These are phyloP conservation scores for Nymphaea colorata DNA, from an alignment of 164 flowering plant genomes.

Conservation along the genomic window DNA sequence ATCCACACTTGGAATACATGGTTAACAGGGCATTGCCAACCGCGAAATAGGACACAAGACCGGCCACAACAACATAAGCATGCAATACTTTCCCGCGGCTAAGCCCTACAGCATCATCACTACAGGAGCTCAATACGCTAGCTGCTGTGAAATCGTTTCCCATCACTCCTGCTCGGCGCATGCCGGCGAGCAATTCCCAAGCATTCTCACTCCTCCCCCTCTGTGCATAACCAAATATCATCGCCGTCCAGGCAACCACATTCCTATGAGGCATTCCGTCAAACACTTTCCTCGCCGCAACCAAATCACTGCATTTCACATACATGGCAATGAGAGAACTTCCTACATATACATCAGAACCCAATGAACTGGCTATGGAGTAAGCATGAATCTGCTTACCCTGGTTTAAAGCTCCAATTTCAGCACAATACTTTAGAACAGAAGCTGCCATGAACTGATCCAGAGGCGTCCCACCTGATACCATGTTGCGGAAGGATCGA, in stretches of 20 bases:
- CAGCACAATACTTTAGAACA: conserved; percentile 42
- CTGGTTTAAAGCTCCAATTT: conserved; percentile 21
- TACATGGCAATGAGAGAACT: conserved; percentile 14
- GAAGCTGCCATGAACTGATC: background rate
- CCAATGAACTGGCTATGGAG: conserved; percentile 40
- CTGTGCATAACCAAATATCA: background rate
- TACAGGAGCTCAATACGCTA: background rate
- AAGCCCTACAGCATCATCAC: background rate
- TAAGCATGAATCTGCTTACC: conserved; percentile 59
- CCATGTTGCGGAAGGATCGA: background rate
- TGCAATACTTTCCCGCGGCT: background rate
- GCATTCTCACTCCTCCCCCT: background rate
- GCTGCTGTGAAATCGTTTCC: background rate
- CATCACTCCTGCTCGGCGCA: background rate
- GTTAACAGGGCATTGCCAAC: background rate
- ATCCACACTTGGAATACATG: conserved; percentile 7
- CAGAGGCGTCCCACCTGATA: background rate
- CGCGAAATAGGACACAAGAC: background rate
- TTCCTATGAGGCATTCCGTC: background rate
- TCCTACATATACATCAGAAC: conserved; percentile 19
- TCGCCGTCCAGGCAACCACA: conserved; percentile 1
- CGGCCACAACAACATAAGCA: background rate
- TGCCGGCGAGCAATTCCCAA: background rate
- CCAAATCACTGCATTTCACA: conserved; percentile 2
- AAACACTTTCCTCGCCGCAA: background rate